These are phyloP conservation scores for Ligustrum vulgare DNA, from an alignment of 257 asterid species.

Conservation along the genomic window DNA sequence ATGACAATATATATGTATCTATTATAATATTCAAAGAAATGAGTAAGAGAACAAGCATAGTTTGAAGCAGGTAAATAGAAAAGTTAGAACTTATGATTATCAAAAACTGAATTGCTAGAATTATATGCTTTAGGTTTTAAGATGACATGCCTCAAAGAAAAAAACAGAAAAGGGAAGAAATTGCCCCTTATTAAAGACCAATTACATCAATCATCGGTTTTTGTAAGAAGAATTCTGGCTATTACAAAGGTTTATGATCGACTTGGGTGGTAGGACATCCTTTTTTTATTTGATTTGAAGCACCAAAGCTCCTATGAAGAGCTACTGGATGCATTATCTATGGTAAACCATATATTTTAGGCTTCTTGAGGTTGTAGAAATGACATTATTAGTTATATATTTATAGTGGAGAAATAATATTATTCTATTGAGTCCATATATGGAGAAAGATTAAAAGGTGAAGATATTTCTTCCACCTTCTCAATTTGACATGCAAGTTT, in stretches of 20 bases:
- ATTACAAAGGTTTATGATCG: background rate
- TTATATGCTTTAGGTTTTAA: no score
- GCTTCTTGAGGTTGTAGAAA: background rate
- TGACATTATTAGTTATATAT: background rate
- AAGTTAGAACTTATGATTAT: background rate
- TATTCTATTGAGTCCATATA: background rate
- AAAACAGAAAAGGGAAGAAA: background rate
- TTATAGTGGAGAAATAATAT: background rate
- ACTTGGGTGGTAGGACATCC: background rate
- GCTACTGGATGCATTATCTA: background rate
- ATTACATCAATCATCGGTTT: background rate
- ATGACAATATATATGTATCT: background rate
- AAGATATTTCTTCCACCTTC: background rate
- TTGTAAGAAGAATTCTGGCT: background rate
- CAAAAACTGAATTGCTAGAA: no score
- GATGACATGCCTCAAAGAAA: background rate
- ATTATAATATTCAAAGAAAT: constrained; percentile 17
- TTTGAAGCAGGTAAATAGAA: background rate
- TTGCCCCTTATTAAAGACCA: background rate
- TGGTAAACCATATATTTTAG: no score
- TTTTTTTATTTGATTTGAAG: background rate
- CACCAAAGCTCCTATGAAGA: background rate
- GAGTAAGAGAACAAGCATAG: constrained; percentile 2
- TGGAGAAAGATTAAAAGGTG: constrained; percentile 6
- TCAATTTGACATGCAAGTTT: background rate